A percentile compares a stretch with the other conserved stretches of the same genome.
These are phyloP conservation scores for Heterobasidion parviporum DNA, from an alignment of 1,284 basidiomycete genomes.

Conservation along the genomic window DNA sequence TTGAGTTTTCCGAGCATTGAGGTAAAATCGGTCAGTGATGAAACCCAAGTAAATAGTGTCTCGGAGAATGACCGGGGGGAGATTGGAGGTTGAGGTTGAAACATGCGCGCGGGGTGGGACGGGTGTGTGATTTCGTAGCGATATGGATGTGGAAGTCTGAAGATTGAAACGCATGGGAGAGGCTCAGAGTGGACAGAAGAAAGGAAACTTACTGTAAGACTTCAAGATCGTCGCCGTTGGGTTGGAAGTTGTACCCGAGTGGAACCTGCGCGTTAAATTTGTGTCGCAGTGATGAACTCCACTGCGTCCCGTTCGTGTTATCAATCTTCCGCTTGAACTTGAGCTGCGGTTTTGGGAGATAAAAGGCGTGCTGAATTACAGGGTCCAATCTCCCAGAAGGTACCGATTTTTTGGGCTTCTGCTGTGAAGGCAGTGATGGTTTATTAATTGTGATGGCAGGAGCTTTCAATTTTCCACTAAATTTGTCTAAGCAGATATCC, in stretches of 20 bases:
- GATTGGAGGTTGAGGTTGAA: slow-evolving; percentile 39
- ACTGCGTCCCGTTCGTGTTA: slow-evolving; percentile 46
- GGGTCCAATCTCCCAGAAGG: slow-evolving; percentile 41
- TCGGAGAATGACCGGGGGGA: slow-evolving; percentile 53
- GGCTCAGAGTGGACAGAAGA: neutral
- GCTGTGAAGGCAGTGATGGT: slow-evolving; percentile 16
- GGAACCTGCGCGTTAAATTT: slow-evolving; percentile 81
- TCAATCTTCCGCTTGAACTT: slow-evolving; percentile 53
- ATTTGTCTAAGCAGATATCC: slow-evolving; percentile 80
- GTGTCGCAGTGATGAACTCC: slow-evolving; percentile 54
- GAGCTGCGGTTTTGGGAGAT: slow-evolving; percentile 75
- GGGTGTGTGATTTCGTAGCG: slow-evolving; percentile 73
- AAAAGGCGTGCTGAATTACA: slow-evolving; percentile 58
- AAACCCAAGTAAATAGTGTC: slow-evolving; percentile 72
- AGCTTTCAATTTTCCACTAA: slow-evolving; percentile 63
- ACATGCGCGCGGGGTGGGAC: slow-evolving; percentile 64
- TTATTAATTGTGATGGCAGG: slow-evolving; percentile 50
- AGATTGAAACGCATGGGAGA: neutral
- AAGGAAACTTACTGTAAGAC: slow-evolving; percentile 21
- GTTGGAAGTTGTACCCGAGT: slow-evolving; percentile 49
- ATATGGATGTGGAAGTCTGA: slow-evolving; percentile 59
- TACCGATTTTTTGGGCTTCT: slow-evolving; percentile 23
- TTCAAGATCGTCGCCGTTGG: slow-evolving; percentile 27
- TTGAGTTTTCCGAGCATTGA: slow-evolving; percentile 63
- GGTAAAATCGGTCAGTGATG: slow-evolving; percentile 47